Conservation (phyloP, 371 early-diverging fungal genomes). For the Basidiobolus meristosporus region DNA sequence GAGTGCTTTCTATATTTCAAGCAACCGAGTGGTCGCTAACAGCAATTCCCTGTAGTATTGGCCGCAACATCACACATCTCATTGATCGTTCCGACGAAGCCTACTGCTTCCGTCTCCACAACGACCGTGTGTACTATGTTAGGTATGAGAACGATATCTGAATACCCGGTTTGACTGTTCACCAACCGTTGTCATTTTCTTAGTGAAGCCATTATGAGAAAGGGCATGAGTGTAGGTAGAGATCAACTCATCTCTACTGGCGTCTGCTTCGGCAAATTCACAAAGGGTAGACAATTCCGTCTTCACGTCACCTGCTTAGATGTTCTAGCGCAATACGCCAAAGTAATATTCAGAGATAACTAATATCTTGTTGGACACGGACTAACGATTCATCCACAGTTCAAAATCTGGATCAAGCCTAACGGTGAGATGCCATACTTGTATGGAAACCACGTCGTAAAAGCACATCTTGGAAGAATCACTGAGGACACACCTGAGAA, state of each 20-base stretch:
- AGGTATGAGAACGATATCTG: constrained; percentile 22
- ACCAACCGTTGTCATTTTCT: neutral
- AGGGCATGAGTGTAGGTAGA: constrained; percentile 65
- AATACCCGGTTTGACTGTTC: neutral
- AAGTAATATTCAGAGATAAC: constrained; percentile 19
- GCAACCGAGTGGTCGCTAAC: neutral
- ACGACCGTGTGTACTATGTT: constrained; percentile 86
- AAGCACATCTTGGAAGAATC: constrained; percentile 91
- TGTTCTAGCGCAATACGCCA: constrained; percentile 85
- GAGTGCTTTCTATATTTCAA: constrained; percentile 9
- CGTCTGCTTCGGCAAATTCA: constrained; percentile 96
- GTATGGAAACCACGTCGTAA: constrained; percentile 98
- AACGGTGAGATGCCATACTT: constrained; percentile 98
- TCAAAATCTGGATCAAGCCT: constrained; percentile 97
- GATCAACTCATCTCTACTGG: constrained; percentile 85
- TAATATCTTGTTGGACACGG: neutral
- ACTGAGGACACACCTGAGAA: constrained; percentile 97
- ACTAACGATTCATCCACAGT: constrained; percentile 11
- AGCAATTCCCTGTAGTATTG: constrained; percentile 38
- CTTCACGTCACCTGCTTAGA: constrained; percentile 90
- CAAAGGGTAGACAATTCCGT: constrained; percentile 92
- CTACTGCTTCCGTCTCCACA: constrained; percentile 87
- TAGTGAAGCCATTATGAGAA: constrained; percentile 78
- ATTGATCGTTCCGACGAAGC: constrained; percentile 90
- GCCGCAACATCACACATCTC: constrained; percentile 82